These are phyloP conservation scores for Pseudophaeomoniella oleicola DNA, from an alignment of 2,329 filamentous ascomycete species.

Conservation along the genomic window DNA sequence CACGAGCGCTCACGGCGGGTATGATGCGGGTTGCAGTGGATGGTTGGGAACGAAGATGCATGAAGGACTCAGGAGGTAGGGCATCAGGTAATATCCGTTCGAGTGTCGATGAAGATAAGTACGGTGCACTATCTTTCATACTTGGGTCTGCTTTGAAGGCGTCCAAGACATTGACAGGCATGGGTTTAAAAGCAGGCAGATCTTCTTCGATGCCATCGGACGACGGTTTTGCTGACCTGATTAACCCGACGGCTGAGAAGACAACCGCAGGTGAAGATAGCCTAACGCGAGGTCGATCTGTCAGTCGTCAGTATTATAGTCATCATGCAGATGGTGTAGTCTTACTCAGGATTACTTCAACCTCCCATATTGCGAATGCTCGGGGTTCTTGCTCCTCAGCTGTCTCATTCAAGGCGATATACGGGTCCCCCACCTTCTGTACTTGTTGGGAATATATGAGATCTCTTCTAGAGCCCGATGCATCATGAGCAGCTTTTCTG, in stretches of 20 bases:
- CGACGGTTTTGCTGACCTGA: slow-evolving; percentile 27
- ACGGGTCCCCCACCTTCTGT: slow-evolving; percentile 23
- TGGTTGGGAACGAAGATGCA: slow-evolving; percentile 38
- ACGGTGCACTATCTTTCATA: slow-evolving; percentile 31
- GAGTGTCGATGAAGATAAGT: slow-evolving; percentile 42
- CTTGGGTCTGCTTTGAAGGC: slow-evolving; percentile 36
- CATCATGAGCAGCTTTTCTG: slow-evolving; percentile 24
- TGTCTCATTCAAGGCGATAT: slow-evolving; percentile 27
- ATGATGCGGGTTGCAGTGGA: slow-evolving; percentile 39
- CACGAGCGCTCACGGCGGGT: slow-evolving; percentile 40
- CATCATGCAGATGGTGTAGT: not conserved
- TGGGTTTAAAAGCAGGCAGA: slow-evolving; percentile 37
- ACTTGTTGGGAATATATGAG: slow-evolving; percentile 27
- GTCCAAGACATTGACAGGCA: slow-evolving; percentile 43
- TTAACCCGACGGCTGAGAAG: slow-evolving; percentile 33
- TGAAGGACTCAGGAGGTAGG: slow-evolving; percentile 31
- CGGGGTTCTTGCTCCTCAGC: slow-evolving; percentile 22
- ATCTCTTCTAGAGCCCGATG: slow-evolving; percentile 19
- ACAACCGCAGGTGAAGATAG: slow-evolving; percentile 42
- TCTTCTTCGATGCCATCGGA: slow-evolving; percentile 27
- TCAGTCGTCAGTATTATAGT: not conserved
- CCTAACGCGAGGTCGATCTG: slow-evolving; percentile 32
- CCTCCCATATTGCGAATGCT: slow-evolving; percentile 29
- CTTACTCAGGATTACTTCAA: slow-evolving; percentile 26
- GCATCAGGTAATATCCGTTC: slow-evolving; percentile 40